Percentiles rank a stretch among this genome's conserved stretches.
phyloP scores from a whole-genome alignment of 73 alveolate species.

The Paramecium pentaurelia region DNA sequence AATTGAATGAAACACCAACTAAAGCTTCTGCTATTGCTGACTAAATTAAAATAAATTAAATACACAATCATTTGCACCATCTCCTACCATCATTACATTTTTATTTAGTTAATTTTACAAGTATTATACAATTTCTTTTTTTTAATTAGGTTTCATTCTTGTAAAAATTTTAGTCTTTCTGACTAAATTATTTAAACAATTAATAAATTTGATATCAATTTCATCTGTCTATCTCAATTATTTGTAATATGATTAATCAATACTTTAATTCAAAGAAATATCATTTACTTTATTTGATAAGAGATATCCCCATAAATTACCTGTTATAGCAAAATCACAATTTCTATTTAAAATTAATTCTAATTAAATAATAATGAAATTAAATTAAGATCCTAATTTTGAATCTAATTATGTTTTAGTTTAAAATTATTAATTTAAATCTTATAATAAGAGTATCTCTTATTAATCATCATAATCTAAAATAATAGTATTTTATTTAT shows the following conservation, averaged over 20 bases:
- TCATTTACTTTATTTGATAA: neutral
- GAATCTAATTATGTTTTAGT: neutral
- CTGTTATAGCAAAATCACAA: slow-evolving; percentile 1
- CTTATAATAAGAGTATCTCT: neutral
- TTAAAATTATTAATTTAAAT: neutral
- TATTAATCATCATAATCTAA: neutral
- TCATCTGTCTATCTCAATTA: neutral
- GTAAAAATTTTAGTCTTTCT: slow-evolving; percentile 15
- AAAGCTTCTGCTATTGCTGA: slow-evolving; percentile 48
- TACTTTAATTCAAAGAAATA: neutral
- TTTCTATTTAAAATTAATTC: neutral
- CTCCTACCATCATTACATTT: slow-evolving; percentile 55
- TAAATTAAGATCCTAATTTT: neutral
- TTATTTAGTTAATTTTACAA: neutral
- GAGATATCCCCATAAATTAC: neutral
- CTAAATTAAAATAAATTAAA: neutral
- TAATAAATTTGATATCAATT: neutral
- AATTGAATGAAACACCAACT: slow-evolving; percentile 48
- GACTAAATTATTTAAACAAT: neutral
- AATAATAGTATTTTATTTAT: neutral
- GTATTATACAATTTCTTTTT: slow-evolving; percentile 25
- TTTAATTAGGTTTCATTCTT: slow-evolving; percentile 55
- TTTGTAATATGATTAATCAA: neutral
- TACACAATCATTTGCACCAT: slow-evolving; percentile 59
- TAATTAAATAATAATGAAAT: neutral